Evolutionary conservation across 495 filamentous ascomycete genomes (phyloP).

Genomic region (Hapsidospora chrysogenum): DNA sequence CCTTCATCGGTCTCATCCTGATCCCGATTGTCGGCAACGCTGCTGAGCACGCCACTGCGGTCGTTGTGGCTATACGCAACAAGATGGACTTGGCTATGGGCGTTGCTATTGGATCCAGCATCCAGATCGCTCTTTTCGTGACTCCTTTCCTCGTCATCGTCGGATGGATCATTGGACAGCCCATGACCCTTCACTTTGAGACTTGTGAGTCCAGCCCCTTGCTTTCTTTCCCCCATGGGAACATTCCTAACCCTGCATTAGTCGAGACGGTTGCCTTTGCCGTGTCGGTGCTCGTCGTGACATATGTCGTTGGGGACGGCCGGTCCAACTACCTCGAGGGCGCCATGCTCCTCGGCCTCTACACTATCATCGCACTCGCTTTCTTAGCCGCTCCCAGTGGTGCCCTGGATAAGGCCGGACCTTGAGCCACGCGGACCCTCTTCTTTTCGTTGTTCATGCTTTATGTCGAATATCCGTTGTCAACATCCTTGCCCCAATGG

Average conservation of each 20-base stretch:
- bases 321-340: slow-evolving; percentile 94
- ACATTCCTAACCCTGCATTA: slow-evolving; percentile 6
- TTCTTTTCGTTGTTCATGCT: too few species aligned
- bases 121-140: slow-evolving; percentile 90
- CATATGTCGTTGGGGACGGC: slow-evolving; percentile 83
- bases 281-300: slow-evolving; percentile 75
- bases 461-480: too few species aligned
- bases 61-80: slow-evolving; percentile 79
- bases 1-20: slow-evolving; percentile 88
- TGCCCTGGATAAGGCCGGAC: slow-evolving; percentile 12
- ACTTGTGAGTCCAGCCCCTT: slow-evolving; percentile 19
- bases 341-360: slow-evolving; percentile 52
- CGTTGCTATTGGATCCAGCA: slow-evolving; percentile 80
- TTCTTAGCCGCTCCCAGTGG: slow-evolving; percentile 81
- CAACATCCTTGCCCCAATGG: too few species aligned
- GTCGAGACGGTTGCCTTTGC: slow-evolving; percentile 95
- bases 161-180: slow-evolving; percentile 62
- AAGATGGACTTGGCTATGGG: slow-evolving; percentile 98
- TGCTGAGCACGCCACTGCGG: slow-evolving; percentile 90
- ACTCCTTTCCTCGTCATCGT: slow-evolving; percentile 83
- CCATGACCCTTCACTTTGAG: slow-evolving; percentile 88
- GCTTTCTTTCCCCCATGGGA: not conserved
- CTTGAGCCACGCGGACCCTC: too few species aligned
- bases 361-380: slow-evolving; percentile 72
- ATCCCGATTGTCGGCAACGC: slow-evolving; percentile 97